These are phyloP conservation scores for Areca catechu DNA, from an alignment of 176 grass and related monocot genomes.

Conservation along the genomic window DNA sequence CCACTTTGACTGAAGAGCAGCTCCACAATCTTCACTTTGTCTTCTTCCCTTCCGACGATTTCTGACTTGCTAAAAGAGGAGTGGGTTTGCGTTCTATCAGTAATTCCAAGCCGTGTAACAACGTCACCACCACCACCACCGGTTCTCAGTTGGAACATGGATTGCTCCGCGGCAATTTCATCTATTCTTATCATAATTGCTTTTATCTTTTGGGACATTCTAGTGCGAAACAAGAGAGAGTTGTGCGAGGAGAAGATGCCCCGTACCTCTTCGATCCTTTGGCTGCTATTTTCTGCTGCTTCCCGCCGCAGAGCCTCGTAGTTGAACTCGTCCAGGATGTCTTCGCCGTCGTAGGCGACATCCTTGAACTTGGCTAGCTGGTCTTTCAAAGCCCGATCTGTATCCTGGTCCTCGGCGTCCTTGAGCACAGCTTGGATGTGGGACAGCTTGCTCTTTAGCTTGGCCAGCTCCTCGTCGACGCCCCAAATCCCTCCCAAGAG, in stretches of 20 bases:
- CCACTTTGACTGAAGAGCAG: background rate
- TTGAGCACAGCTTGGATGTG: background rate
- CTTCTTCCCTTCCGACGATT: constrained; percentile 19
- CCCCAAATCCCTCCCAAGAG: constrained; percentile 1
- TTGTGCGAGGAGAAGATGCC: background rate
- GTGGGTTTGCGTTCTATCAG: background rate
- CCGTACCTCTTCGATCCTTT: background rate
- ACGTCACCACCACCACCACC: too few relatives aligned
- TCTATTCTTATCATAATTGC: background rate
- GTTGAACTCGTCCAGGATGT: constrained; percentile 33
- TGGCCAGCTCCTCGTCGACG: constrained; percentile 3
- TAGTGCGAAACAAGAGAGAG: background rate
- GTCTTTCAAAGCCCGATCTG: background rate
- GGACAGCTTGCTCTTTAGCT: background rate
- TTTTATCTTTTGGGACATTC: background rate
- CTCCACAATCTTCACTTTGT: constrained; percentile 19
- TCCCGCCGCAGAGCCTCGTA: constrained; percentile 24
- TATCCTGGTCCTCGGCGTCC: constrained; percentile 6
- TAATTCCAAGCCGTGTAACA: too few relatives aligned
- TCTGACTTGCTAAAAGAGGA: constrained; percentile 10
- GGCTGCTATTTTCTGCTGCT: background rate
- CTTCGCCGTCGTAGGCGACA: constrained; percentile 24
- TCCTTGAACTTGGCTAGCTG: constrained; percentile 25
- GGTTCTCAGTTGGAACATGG: background rate
- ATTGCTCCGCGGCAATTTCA: background rate